Evolutionary conservation across 2,329 filamentous ascomycete species (phyloP).

Genomic region (Chrysosporium queenslandicum): DNA sequence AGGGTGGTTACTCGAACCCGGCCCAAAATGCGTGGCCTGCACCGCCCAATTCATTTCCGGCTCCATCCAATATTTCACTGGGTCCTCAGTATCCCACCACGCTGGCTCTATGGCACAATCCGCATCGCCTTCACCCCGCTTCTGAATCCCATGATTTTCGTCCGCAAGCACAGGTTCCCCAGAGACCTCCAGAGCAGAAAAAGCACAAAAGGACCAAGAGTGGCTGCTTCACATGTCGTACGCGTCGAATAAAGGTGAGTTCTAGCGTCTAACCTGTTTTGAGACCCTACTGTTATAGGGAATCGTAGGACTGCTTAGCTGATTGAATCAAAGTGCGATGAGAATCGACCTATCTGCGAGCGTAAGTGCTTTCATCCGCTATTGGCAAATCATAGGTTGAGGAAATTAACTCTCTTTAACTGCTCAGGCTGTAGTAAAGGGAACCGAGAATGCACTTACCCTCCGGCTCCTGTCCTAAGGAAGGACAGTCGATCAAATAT

Average conservation of each 20-base stretch:
- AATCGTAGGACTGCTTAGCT: neutral
- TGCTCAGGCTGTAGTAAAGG: slow-evolving; percentile 60
- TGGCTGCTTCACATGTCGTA: slow-evolving; percentile 86
- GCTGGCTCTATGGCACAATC: slow-evolving; percentile 38
- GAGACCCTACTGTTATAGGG: neutral
- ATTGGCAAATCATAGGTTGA: slow-evolving; percentile 1
- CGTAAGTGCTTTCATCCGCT: slow-evolving; percentile 35
- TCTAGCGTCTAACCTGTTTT: neutral
- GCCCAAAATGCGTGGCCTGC: slow-evolving; percentile 2
- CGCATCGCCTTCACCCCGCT: slow-evolving; percentile 19
- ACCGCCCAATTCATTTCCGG: neutral
- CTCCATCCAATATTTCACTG: neutral
- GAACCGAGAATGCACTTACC: slow-evolving; percentile 80
- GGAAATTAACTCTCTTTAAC: neutral
- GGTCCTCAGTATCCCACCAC: slow-evolving; percentile 29
- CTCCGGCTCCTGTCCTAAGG: slow-evolving; percentile 49
- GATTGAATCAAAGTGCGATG: slow-evolving; percentile 61
- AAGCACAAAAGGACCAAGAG: slow-evolving; percentile 91
- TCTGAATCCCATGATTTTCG: slow-evolving; percentile 17
- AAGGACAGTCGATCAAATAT: slow-evolving; percentile 31
- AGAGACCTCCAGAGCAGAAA: slow-evolving; percentile 52
- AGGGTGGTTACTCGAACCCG: neutral
- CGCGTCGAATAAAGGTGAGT: slow-evolving; percentile 66
- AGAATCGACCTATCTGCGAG: slow-evolving; percentile 77
- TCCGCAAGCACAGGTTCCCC: neutral